Evolutionary conservation across 2,329 filamentous ascomycete genomes (phyloP).

Genomic region (Nemania abortiva): DNA sequence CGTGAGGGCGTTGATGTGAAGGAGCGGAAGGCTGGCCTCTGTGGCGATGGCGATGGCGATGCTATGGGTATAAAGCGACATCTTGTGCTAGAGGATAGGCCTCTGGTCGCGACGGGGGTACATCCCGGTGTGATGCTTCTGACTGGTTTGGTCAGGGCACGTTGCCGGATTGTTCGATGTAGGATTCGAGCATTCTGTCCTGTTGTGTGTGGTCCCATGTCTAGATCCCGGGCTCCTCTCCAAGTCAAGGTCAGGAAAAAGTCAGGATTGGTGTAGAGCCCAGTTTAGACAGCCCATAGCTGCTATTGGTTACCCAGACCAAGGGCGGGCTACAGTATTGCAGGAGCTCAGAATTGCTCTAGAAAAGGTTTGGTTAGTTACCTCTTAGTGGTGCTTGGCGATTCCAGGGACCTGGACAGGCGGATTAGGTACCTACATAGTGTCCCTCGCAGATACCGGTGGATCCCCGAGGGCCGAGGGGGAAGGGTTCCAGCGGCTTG

Average conservation of each 20-base stretch:
- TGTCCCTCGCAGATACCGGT: slow-evolving; percentile 9
- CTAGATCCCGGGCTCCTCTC: neutral
- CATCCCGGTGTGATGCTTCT: slow-evolving; percentile 12
- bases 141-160: neutral
- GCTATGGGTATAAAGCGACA: slow-evolving; percentile 5
- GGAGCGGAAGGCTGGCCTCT: slow-evolving; percentile 11
- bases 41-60: neutral
- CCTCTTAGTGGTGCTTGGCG: neutral
- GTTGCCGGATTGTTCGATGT: slow-evolving; percentile 19
- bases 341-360: slow-evolving; percentile 14
- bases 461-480: slow-evolving; percentile 32
- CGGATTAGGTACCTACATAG: neutral
- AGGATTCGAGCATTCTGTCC: slow-evolving; percentile 26
- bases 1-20: slow-evolving; percentile 24
- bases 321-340: neutral
- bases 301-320: neutral
- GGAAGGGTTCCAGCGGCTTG: slow-evolving; percentile 18
- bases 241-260: neutral
- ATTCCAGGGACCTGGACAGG: neutral
- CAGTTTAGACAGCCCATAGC: neutral
- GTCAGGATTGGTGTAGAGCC: neutral
- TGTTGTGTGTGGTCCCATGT: slow-evolving; percentile 28
- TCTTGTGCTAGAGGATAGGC: neutral
- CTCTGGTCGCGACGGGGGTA: neutral
- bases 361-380: slow-evolving; percentile 1